Conservation (phyloP, 1,139 yeast genomes). For the Candida pseudoviswanathii region DNA sequence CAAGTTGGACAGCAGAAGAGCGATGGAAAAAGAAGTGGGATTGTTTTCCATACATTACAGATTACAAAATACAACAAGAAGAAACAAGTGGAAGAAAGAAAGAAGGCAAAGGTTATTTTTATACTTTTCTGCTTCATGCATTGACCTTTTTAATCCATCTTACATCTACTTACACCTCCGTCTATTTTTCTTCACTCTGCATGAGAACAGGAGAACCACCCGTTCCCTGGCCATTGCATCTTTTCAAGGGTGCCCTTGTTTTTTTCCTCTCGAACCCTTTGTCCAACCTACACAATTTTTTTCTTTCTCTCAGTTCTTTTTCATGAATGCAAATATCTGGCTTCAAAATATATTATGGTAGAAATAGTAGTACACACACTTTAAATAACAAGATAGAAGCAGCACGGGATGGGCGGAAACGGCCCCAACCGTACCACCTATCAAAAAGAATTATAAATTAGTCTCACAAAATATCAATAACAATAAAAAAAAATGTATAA, state of each 20-base stretch:
- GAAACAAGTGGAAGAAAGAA: neutral
- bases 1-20: neutral
- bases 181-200: neutral
- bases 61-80: neutral
- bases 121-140: conserved; percentile 1
- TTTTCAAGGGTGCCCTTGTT: neutral
- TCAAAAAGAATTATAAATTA: neutral
- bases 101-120: neutral
- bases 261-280: neutral
- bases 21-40: neutral
- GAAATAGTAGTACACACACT: conserved; percentile 3
- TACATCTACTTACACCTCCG: neutral
- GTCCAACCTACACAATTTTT: neutral
- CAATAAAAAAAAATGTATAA: neutral
- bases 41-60: neutral
- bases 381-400: conserved; percentile 1
- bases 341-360: neutral
- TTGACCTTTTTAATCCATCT: neutral
- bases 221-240: neutral
- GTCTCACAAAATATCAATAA: neutral
- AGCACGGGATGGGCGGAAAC: neutral
- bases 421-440: neutral
- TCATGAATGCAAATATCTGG: neutral
- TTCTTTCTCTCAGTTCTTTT: neutral
- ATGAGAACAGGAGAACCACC: neutral